phyloP scores from a whole-genome alignment of 2,329 filamentous ascomycete genomes.

The Apiospora sp. region DNA sequence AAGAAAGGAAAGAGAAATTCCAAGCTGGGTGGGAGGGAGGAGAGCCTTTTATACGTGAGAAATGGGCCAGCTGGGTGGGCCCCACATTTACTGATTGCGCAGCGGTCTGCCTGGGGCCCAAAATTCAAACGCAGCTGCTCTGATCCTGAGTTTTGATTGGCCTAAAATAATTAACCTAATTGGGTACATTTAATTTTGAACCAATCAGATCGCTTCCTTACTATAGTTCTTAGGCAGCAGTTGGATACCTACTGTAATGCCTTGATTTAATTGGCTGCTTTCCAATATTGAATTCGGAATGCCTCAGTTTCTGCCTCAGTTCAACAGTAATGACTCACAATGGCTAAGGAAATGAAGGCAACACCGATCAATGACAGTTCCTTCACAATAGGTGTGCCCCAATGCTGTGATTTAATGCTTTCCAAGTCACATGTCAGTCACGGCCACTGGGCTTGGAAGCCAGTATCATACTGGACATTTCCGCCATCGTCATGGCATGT shows the following conservation, averaged over 20 bases:
- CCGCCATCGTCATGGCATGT: no score
- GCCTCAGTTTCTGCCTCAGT: not conserved
- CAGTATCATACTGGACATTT: no score
- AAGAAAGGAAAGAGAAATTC: slow-evolving; percentile 27
- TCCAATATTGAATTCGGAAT: not conserved
- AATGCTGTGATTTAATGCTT: no score
- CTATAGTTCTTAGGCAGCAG: not conserved
- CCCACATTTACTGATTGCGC: slow-evolving; percentile 5
- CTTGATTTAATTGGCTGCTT: not conserved
- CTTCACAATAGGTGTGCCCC: no score
- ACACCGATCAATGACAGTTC: not conserved
- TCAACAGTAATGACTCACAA: not conserved
- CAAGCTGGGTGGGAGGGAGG: not conserved
- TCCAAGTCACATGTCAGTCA: no score
- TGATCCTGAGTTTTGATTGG: slow-evolving; percentile 14
- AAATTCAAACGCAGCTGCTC: not conserved
- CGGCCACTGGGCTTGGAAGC: no score
- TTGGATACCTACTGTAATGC: not conserved
- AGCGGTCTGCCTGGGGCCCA: not conserved
- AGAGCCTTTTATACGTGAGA: not conserved
- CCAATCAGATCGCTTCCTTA: not conserved
- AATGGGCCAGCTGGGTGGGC: not conserved
- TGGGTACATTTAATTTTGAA: not conserved
- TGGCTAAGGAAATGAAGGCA: not conserved
- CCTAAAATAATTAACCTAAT: not conserved